Base-by-base conservation (phyloP, 257 asterid genomes). In the Misopates orontium region DNA sequence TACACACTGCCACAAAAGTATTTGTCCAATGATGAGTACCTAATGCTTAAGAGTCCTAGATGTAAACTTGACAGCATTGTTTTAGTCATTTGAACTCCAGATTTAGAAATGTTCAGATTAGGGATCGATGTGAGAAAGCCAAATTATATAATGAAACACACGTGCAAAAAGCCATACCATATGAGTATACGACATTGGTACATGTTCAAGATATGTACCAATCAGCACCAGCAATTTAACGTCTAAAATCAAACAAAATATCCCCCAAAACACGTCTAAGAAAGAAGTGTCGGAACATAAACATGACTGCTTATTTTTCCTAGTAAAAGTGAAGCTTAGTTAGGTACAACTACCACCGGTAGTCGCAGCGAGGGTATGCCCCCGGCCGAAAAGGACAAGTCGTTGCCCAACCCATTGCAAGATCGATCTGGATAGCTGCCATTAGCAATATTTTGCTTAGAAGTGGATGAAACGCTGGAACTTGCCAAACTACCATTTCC, bases 341-440 rank as follows among this genome's bases (percentile, higher is more conserved):
- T 24, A 69, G 79, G 92, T 83, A 83, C 85, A 86, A 83, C 76
- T 95, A 95, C 99, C 99, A 88, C 94, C 64, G 99, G 98, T 65
- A 95, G 78, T 57, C 84, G 96, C 55, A 95, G 81, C 5, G 89
- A 80, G 63, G 95, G 75, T 69, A 86, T 78, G 82, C 95, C 92
- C 55, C 87, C 89, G 7, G 87, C 73, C 22, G 96, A 85, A 79
- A 90, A 68, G 8, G 93, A 73, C 54, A 73, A 25, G 71, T 90
- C 91, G 68, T 77, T 80, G 90, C 83, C 68, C 82, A 83, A 77
- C 62, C 70, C 62, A 66, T 79, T 77, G 81, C 51, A 83, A 65
- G 90, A 78, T 60, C 74, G 83, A 64, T 80, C 95, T 15, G 81
- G 60, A 71, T 60, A 65, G 81, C 80, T 68, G 0, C 98, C 98